A percentile compares a stretch with the other conserved stretches of the same genome.
Evolutionary conservation across 2,329 filamentous ascomycete genomes (phyloP).

Genomic region (Pseudogymnoascus sp.): DNA sequence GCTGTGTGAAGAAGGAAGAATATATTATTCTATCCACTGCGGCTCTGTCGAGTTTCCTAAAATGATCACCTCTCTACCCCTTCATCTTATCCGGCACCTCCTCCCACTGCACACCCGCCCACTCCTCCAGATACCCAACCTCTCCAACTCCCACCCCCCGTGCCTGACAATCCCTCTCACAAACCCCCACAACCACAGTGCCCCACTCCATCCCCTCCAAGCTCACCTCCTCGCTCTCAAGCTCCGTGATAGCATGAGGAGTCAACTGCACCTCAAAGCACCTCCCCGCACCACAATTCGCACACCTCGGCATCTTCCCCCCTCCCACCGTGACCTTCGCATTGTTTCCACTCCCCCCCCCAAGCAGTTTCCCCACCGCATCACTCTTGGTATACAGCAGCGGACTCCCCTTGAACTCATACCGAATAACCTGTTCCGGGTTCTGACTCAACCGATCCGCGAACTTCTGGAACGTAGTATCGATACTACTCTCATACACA

Average conservation of each 20-base stretch:
- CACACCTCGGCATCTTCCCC: conserved; percentile 62
- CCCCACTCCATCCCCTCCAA: conserved; percentile 97
- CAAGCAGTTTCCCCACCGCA: conserved; percentile 58
- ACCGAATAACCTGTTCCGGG: conserved; percentile 72
- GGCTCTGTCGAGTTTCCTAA: neutral
- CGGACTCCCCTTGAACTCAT: conserved; percentile 65
- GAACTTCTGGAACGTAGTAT: conserved; percentile 71
- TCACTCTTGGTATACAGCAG: conserved; percentile 77
- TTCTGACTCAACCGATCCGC: conserved; percentile 71
- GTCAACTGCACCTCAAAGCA: conserved; percentile 90
- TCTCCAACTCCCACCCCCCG: conserved; percentile 48
- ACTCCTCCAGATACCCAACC: conserved; percentile 82
- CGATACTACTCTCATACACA: conserved; percentile 65
- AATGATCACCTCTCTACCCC: neutral
- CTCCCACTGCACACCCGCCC: conserved; percentile 98
- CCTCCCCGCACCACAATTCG: conserved; percentile 63
- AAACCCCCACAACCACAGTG: conserved; percentile 80
- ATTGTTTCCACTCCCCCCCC: conserved; percentile 11
- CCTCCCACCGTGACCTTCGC: conserved; percentile 21
- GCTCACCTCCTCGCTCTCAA: conserved; percentile 68
- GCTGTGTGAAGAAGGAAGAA: neutral
- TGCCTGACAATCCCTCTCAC: conserved; percentile 67
- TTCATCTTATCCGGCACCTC: conserved; percentile 40
- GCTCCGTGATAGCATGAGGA: conserved; percentile 79
- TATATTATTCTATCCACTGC: neutral